These are phyloP conservation scores for Ogataea thermomethanolica DNA, from an alignment of 805 yeast genomes.

Conservation along the genomic window DNA sequence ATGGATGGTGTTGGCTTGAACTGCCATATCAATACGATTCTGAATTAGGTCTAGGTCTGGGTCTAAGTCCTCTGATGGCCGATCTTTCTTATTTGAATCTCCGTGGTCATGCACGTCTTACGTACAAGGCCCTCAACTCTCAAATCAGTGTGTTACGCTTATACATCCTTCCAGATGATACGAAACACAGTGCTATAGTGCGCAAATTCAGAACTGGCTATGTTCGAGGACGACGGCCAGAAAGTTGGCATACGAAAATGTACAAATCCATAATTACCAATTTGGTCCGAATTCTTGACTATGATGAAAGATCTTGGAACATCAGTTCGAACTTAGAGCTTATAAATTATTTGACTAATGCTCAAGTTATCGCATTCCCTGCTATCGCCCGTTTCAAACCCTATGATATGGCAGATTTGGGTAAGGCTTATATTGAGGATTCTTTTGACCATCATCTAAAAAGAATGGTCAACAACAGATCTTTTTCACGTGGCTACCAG, in stretches of 20 bases:
- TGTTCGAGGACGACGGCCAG: conserved; percentile 33
- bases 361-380: conserved; percentile 12
- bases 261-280: conserved; percentile 34
- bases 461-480: conserved; percentile 32
- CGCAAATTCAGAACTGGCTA: conserved; percentile 33
- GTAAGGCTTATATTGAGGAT: conserved; percentile 1
- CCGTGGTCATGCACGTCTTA: conserved; percentile 41
- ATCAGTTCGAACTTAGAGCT: conserved; percentile 10
- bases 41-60: conserved; percentile 1
- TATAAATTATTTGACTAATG: conserved; percentile 1
- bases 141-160: conserved; percentile 38
- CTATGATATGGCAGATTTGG: conserved; percentile 1
- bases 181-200: conserved; percentile 33
- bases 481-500: conserved; percentile 16
- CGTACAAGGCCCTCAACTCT: conserved; percentile 35
- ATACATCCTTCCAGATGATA: conserved; percentile 47
- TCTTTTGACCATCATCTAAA: conserved; percentile 31
- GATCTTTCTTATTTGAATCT: conserved; percentile 44
- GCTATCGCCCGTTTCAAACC: background rate
- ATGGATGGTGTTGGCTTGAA: conserved; percentile 58
- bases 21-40: conserved; percentile 34
- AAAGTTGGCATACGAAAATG: conserved; percentile 33
- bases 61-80: conserved; percentile 23
- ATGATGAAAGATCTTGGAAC: conserved; percentile 37
- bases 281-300: conserved; percentile 44